Percentiles rank a stretch among this genome's conserved stretches.
phyloP scores from a whole-genome alignment of 305 asterid genomes.

The Fraxinus latifolia region DNA sequence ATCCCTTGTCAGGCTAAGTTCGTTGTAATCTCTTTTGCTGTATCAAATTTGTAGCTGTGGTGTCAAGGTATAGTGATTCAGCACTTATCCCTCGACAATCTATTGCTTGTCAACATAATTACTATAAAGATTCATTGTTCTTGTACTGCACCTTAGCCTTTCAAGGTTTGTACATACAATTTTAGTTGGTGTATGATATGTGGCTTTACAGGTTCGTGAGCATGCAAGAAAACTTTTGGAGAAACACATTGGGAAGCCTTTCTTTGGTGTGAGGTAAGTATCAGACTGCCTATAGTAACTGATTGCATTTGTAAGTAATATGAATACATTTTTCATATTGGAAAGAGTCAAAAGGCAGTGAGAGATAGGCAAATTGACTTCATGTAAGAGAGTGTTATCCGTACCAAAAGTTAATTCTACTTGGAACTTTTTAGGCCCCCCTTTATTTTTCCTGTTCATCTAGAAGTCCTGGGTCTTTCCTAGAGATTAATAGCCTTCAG shows the following conservation, averaged over 20 bases:
- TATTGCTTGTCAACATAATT: not conserved
- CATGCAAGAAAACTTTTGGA: slow-evolving; percentile 96
- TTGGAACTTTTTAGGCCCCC: not conserved
- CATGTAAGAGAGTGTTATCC: not conserved
- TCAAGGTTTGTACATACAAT: not conserved
- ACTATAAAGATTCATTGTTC: not conserved
- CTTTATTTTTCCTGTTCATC: not conserved
- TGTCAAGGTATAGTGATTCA: not conserved
- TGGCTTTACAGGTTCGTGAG: slow-evolving; percentile 70
- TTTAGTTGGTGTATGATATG: slow-evolving; percentile 22
- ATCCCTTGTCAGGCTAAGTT: not conserved
- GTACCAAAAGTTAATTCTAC: not conserved
- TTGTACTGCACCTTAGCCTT: not conserved
- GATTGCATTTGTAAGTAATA: not conserved
- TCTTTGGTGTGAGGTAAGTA: slow-evolving; percentile 75
- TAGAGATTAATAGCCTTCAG: not conserved
- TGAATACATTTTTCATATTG: not conserved
- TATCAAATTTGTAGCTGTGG: not conserved
- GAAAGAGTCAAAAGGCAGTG: not conserved
- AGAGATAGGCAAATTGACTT: not conserved
- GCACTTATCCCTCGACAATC: not conserved
- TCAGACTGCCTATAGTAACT: not conserved
- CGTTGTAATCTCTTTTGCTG: not conserved
- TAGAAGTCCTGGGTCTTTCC: not conserved
- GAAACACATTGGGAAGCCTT: slow-evolving; percentile 81